Percentiles rank a stretch among this genome's conserved stretches.
phyloP scores from a whole-genome alignment of 768 basidiomycete species.

The Coprinellus micaceus region DNA sequence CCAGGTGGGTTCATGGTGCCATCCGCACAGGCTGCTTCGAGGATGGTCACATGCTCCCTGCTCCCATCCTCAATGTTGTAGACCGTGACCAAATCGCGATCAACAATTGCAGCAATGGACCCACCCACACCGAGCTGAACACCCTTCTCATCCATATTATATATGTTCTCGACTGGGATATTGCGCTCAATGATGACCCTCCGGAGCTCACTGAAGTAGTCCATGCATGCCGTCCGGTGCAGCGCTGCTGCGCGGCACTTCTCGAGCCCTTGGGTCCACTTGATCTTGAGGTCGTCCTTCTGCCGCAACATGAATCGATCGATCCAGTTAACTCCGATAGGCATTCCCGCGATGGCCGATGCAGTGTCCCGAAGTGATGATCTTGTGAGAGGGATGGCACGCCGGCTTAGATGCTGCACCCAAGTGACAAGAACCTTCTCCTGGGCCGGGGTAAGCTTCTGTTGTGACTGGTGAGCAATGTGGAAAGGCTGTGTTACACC shows the following conservation, averaged over 20 bases:
- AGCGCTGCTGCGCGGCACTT: conserved; percentile 14
- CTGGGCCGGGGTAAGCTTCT: conserved; percentile 15
- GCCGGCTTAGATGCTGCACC: conserved; percentile 17
- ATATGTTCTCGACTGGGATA: conserved; percentile 8
- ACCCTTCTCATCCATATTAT: conserved; percentile 24
- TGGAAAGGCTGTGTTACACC: neutral
- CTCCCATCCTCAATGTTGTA: conserved; percentile 33
- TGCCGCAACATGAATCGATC: no score
- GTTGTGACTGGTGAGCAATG: conserved; percentile 17
- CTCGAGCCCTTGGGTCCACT: conserved; percentile 19
- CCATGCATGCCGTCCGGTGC: conserved; percentile 12
- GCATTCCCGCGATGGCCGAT: no score
- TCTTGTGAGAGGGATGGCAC: conserved; percentile 18
- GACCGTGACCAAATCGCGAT: conserved; percentile 21
- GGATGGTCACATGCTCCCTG: conserved; percentile 42
- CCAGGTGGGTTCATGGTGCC: conserved; percentile 32
- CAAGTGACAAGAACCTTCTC: conserved; percentile 24
- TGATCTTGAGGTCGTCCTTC: no score
- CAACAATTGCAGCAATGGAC: conserved; percentile 17
- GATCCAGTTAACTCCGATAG: no score
- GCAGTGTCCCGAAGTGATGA: conserved; percentile 14
- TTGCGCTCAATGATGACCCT: conserved; percentile 20
- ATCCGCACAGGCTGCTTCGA: conserved; percentile 43
- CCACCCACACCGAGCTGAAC: conserved; percentile 23
- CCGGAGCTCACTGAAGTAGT: conserved; percentile 12